These are phyloP conservation scores for Penicillium cosmopolitanum DNA, from an alignment of 495 filamentous ascomycete species.

Conservation along the genomic window DNA sequence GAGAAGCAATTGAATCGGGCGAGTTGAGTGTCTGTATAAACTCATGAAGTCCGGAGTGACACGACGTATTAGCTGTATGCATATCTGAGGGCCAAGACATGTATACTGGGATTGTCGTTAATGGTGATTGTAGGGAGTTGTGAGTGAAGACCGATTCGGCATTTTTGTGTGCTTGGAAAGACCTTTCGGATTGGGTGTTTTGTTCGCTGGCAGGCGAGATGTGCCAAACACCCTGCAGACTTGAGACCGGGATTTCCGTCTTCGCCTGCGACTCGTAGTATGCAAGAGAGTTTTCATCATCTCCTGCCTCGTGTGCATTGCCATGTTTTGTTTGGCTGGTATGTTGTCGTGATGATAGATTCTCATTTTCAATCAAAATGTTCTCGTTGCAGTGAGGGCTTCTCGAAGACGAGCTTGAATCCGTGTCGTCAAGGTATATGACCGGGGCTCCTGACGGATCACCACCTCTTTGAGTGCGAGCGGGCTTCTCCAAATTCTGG, in stretches of 20 bases:
- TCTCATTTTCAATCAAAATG: conserved; percentile 30
- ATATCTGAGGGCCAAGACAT: conserved; percentile 8
- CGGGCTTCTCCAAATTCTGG: background rate
- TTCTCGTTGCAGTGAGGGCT: background rate
- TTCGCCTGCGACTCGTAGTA: too few relatives aligned
- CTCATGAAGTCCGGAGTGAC: conserved; percentile 8
- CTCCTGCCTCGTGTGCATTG: background rate
- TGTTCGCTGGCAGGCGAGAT: background rate
- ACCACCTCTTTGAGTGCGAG: background rate
- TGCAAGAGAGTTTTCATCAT: background rate
- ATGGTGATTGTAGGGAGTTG: conserved; percentile 22
- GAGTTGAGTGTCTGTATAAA: conserved; percentile 26
- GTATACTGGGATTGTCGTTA: conserved; percentile 35
- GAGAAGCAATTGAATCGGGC: background rate
- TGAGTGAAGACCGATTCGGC: background rate
- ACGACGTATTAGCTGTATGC: background rate
- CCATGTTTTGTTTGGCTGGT: conserved; percentile 9
- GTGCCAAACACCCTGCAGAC: too few relatives aligned
- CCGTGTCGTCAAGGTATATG: conserved; percentile 30
- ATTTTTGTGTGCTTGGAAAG: background rate
- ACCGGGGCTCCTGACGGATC: conserved; percentile 7
- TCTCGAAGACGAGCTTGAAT: background rate
- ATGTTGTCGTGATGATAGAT: conserved; percentile 27
- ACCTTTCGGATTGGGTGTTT: background rate
- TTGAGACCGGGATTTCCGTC: too few relatives aligned